Base-by-base conservation (phyloP, 176 grass and related monocot genomes). In the Oryza meridionalis region DNA sequence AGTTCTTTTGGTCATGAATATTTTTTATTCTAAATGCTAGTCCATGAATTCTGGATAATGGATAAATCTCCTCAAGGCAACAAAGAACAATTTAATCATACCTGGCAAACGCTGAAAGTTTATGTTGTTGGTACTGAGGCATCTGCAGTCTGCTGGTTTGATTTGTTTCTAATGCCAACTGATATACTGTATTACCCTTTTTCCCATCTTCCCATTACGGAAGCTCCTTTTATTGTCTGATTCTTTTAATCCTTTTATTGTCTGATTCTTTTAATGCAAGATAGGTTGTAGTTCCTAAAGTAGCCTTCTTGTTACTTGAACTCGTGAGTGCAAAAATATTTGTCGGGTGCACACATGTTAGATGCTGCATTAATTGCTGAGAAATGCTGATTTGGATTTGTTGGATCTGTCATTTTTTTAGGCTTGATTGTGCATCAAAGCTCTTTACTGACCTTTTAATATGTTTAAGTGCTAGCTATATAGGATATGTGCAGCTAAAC, bases 21-120 rank as follows among this genome's bases (percentile, higher is more conserved):
- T 45, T 44, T 86, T 87, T 75, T 70, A 32, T 66, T 59, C 38
- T 64, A 55, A 13, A 32, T 67, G 7, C 66, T 26, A 73, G 44
- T 58, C 66, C 29, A 22, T 38, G 7, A 37, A 50, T 19, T 11
- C 8, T 26, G 46, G 24, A 59, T 77, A 26, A 40, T 77, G 50
- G 13, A 82, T 78, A 74, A 55, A 40, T 74, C 26, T 79, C 9
- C 19, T 68, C 8, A 16, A 79, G n/a, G 21, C n/a, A 35, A 50
- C 51, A 33, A 33, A 76, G 62, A 50, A 84, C 33, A 45, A 66
- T 50, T 47, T 68, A 7, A 45, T 12, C 11, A 70, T 76, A n/a
- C 78, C 12, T 53, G 17, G 15, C 17, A 35, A 65, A 24, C 22
- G 13, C 25, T 19, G 19, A 38, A 77, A 67, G 63, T 79, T 73